Evolutionary conservation across 257 asterid species (phyloP), one percentile per base, ranked within the genome.

Genomic region (Scutellaria baicalensis): DNA sequence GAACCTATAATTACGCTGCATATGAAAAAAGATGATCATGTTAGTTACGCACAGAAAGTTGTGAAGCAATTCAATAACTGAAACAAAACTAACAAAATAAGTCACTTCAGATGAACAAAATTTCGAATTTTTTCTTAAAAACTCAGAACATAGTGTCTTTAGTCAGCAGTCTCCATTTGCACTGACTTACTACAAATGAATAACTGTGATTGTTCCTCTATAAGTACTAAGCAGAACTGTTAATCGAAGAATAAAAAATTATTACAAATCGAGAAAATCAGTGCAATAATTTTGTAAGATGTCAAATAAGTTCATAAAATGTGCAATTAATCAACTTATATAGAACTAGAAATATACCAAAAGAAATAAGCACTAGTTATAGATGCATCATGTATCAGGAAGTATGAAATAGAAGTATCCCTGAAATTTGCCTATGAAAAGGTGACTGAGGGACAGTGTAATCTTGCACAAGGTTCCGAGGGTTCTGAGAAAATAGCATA

Each of bases 1-100:
- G 87, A 87, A 92, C 59, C 92, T 82, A 67, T 89, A 92, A 77
- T 89, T 92, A 51, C 98, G 89, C 98, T 92, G 96, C 86, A 84
- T 18, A 40, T 35, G 62, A 21, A 63, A n/a, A 64, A 64, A 57
- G 40, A 67, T 18, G 17, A 6, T 20, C 55, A 48, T 50, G 40
- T 76, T 55, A 83, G 78, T 47, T 50, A 59, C 43, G 8, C 36
- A 51, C 31, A 14, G 50, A 20, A 70, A 57, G 1, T 3, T 44
- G 31, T 31, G 4, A 60, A 43, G 48, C 13, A 18, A 31, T 9
- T 21, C 47, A 38, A 33, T 14, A 50, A 62, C 9, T 38, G 38
- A 55, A 57, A 2, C 17, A 48, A 64, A 27, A 27, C 33, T 2
- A 55, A 69, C 14, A 50, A 69, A 40, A 38, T n/a, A 43, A 65